Evolutionary conservation across 2,329 filamentous ascomycete species (phyloP).

Genomic region (Emericellopsis atlantica): DNA sequence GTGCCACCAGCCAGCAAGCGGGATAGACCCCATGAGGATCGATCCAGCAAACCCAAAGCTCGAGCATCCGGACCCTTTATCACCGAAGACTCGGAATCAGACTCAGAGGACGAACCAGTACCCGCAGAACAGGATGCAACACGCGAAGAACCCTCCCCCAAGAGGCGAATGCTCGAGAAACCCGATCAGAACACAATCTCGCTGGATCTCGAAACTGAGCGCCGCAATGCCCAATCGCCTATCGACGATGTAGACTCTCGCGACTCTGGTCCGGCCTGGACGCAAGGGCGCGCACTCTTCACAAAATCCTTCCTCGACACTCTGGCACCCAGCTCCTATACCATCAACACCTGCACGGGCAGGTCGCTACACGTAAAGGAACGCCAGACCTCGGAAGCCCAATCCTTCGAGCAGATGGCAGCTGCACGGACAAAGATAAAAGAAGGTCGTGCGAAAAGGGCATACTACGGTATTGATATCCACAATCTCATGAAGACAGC

Average conservation of each 20-base stretch:
- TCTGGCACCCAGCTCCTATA: constrained; percentile 19
- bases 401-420: constrained; percentile 55
- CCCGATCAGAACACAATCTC: constrained; percentile 4
- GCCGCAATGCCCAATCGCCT: not conserved
- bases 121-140: not conserved
- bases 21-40: constrained; percentile 19
- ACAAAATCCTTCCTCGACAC: constrained; percentile 12
- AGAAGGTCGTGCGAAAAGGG: constrained; percentile 55
- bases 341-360: constrained; percentile 43
- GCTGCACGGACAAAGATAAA: constrained; percentile 54
- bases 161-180: constrained; percentile 18
- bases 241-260: not conserved
- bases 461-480: constrained; percentile 89
- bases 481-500: constrained; percentile 57
- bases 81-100: constrained; percentile 23
- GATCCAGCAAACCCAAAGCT: constrained; percentile 17
- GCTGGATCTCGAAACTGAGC: too few relatives aligned
- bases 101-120: constrained; percentile 20
- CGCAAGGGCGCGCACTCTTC: constrained; percentile 11
- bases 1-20: constrained; percentile 30
- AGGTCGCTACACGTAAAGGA: constrained; percentile 41
- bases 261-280: not conserved
- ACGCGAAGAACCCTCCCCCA: constrained; percentile 10
- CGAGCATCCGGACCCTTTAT: constrained; percentile 24
- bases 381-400: constrained; percentile 29